Evolutionary conservation across 2,329 filamentous ascomycete genomes (phyloP).

Genomic region (Fusarium metavorans): DNA sequence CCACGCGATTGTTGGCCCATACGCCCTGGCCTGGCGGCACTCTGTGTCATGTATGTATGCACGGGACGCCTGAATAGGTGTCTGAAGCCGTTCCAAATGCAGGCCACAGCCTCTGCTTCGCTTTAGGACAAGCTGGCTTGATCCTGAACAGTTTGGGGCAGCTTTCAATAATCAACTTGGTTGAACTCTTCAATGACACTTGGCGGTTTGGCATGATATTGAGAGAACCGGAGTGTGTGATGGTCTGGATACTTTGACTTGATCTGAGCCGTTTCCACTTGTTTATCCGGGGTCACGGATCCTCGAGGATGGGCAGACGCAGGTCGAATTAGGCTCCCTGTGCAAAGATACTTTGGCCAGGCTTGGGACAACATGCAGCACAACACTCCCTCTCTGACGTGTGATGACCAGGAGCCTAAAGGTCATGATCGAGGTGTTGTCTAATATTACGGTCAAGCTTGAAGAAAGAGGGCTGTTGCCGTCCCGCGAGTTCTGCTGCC

Average conservation of each 20-base stretch:
- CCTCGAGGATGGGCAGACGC: not conserved
- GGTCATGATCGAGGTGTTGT: not conserved
- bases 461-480: not conserved
- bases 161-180: not conserved
- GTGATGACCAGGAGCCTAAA: not conserved
- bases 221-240: not conserved
- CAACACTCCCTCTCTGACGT: not conserved
- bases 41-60: conserved; percentile 37
- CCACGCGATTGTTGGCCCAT: conserved; percentile 23
- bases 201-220: not conserved
- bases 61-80: conserved; percentile 20
- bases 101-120: conserved; percentile 15
- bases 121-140: conserved; percentile 1
- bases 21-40: conserved; percentile 30
- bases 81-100: conserved; percentile 26
- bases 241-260: not conserved
- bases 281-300: conserved; percentile 2
- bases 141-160: not conserved
- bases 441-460: not conserved
- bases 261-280: conserved; percentile 1
- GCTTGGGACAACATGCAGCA: not conserved
- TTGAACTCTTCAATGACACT: not conserved
- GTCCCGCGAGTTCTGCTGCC: not conserved
- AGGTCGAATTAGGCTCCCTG: not conserved
- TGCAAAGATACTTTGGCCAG: not conserved